phyloP scores from a whole-genome alignment of 805 yeast species.

The Candida maesae region DNA sequence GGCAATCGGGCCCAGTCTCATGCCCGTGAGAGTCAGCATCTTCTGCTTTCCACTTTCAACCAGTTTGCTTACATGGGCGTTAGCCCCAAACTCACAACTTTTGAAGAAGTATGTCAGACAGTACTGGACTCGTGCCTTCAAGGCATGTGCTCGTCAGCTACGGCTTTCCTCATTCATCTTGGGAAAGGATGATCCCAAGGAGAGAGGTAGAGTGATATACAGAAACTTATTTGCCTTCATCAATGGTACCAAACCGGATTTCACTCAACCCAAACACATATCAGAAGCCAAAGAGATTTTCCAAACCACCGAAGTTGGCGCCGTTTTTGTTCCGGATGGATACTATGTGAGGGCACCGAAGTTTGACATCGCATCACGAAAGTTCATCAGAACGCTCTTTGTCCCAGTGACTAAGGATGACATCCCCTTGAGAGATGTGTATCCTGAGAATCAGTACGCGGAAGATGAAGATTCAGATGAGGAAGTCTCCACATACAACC shows the following conservation, averaged over 20 bases:
- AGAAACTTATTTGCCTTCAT: constrained; percentile 45
- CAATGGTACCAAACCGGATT: constrained; percentile 47
- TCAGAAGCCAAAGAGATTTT: constrained; percentile 44
- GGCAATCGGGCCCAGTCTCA: constrained; percentile 14
- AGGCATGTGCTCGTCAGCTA: constrained; percentile 48
- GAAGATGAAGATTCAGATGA: constrained; percentile 38
- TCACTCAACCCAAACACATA: constrained; percentile 49
- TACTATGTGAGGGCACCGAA: constrained; percentile 82
- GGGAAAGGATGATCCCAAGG: constrained; percentile 56
- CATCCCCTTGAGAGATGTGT: constrained; percentile 41
- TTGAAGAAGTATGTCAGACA: constrained; percentile 36
- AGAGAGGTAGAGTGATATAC: constrained; percentile 65
- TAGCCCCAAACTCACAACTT: constrained; percentile 4
- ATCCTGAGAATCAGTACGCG: background rate
- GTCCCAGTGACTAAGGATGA: constrained; percentile 82
- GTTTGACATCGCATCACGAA: constrained; percentile 68
- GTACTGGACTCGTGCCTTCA: constrained; percentile 64
- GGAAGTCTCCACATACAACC: constrained; percentile 36
- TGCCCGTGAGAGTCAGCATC: constrained; percentile 17
- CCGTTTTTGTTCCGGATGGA: constrained; percentile 79
- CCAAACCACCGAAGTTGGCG: constrained; percentile 36
- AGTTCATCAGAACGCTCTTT: constrained; percentile 62
- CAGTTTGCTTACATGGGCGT: background rate
- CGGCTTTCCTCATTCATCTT: constrained; percentile 80
- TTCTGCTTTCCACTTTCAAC: background rate